Base-by-base conservation (phyloP, 768 basidiomycete genomes). In the Guyanaporus albipodus region DNA sequence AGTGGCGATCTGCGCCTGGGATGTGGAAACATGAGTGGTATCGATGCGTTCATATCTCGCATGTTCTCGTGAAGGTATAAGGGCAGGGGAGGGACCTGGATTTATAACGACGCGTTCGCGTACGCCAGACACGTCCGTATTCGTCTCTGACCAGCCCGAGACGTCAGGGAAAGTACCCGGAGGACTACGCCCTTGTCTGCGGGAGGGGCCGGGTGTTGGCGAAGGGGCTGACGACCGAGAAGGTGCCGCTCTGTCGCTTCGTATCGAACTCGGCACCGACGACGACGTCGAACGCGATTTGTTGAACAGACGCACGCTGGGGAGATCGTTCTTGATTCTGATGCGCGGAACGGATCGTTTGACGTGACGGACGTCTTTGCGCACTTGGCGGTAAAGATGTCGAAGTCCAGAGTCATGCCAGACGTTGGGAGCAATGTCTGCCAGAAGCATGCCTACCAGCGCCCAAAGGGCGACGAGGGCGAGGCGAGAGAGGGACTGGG, bases 391-490 rank as follows among this genome's bases (percentile, higher is more conserved):
- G 58, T 70, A 73, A 18, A 69, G 41, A 33, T 61, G 62, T 21
- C 60, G 59, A 9, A 72, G 55, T 24, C 74, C 71, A 9, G 62
- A 59, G 40, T 78, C 78, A 14, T 66, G 64, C 70, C 71, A 77
- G 8, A 80, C 46, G 12, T 67, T 68, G 21, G 77, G 73, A 2
- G 71, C 65, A 28, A 80, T 62, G 54, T 80, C 80, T 23, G 79
- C 70, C 33, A 80, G 64, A 24, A 82, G 66, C 66, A 78, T 70
- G 27, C 76, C 76, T 31, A 81, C 56, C 17, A 71, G 64, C 1
- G 79, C 71, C 79, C 79, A 81, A 12, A 80, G 66, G 18, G 71
- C 54, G 24, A 78, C 72, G n/a, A 81, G 67, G 38, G 69, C 54
- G 45, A 78, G 61, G 32, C 73, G 69, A 23, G 66, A 65, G 34